phyloP scores from a whole-genome alignment of 2,329 filamentous ascomycete genomes.

The Endoconidiophora polonica region DNA sequence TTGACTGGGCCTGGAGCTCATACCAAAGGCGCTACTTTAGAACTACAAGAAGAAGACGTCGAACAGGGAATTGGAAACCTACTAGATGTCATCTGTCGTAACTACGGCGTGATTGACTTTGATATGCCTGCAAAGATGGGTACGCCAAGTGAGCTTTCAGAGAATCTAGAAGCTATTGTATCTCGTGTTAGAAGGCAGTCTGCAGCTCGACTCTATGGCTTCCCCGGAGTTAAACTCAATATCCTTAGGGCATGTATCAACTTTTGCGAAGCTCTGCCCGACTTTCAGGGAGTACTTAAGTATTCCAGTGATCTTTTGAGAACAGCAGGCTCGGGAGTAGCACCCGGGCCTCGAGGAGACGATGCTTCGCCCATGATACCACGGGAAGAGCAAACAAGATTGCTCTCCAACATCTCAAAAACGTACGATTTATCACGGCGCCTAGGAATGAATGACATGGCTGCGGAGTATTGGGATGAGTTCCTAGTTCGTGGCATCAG shows the following conservation, averaged over 20 bases:
- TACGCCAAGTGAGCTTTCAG: slow-evolving; percentile 16
- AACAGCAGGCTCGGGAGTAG: slow-evolving; percentile 64
- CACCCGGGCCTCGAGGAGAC: slow-evolving; percentile 51
- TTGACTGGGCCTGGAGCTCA: slow-evolving; percentile 42
- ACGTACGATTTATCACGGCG: slow-evolving; percentile 64
- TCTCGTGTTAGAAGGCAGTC: slow-evolving; percentile 44
- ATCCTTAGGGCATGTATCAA: slow-evolving; percentile 80
- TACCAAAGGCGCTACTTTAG: slow-evolving; percentile 26
- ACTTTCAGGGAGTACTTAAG: slow-evolving; percentile 75
- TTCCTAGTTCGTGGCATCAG: slow-evolving; percentile 70
- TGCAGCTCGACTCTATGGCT: slow-evolving; percentile 52
- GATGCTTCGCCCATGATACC: slow-evolving; percentile 54
- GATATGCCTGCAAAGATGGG: slow-evolving; percentile 19
- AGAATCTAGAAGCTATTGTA: slow-evolving; percentile 34
- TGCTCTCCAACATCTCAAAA: slow-evolving; percentile 74
- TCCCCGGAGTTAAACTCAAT: slow-evolving; percentile 65
- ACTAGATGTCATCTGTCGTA: slow-evolving; percentile 41
- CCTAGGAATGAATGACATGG: slow-evolving; percentile 51
- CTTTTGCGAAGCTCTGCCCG: slow-evolving; percentile 82
- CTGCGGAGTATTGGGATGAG: slow-evolving; percentile 92
- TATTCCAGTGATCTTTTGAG: slow-evolving; percentile 75
- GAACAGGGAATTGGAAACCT: slow-evolving; percentile 50
- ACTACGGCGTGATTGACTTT: slow-evolving; percentile 45
- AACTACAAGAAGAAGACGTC: slow-evolving; percentile 46
- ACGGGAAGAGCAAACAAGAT: slow-evolving; percentile 66